A percentile compares a stretch with the other conserved stretches of the same genome.
phyloP scores from a whole-genome alignment of 2,329 filamentous ascomycete species.

The Trichoderma afroharzianum region DNA sequence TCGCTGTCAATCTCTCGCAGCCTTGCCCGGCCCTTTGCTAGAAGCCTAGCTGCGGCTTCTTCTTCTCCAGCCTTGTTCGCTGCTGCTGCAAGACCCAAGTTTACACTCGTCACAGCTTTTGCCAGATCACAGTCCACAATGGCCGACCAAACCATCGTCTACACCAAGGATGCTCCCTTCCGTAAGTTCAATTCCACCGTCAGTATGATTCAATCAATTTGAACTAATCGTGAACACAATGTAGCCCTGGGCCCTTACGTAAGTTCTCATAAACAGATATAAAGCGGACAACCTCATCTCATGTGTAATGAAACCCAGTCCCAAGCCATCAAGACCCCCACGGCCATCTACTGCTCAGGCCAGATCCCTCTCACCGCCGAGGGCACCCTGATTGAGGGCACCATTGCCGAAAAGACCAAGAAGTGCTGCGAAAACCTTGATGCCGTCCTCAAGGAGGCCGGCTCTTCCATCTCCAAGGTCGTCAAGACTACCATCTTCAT shows the following conservation, averaged over 20 bases:
- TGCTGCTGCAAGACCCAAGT: constrained; percentile 21
- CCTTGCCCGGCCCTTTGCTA: constrained; percentile 18
- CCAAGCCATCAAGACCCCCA: constrained; percentile 63
- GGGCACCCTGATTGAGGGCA: constrained; percentile 54
- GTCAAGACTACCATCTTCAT: constrained; percentile 94
- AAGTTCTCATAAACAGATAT: constrained; percentile 29
- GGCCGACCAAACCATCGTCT: constrained; percentile 49
- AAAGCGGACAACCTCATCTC: background rate
- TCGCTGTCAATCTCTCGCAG: constrained; percentile 24
- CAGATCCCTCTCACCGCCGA: constrained; percentile 66
- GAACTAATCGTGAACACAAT: background rate
- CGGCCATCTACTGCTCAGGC: constrained; percentile 64
- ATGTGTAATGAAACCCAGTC: constrained; percentile 40
- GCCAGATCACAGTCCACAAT: constrained; percentile 38
- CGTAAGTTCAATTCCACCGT: constrained; percentile 40
- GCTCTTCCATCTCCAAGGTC: constrained; percentile 71
- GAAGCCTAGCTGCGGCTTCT: constrained; percentile 11
- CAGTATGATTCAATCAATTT: background rate
- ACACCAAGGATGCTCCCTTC: constrained; percentile 57
- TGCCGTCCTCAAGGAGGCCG: constrained; percentile 78
- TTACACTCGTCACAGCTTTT: constrained; percentile 31
- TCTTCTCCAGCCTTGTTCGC: constrained; percentile 7
- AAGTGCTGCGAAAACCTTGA: constrained; percentile 72
- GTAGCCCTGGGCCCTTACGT: constrained; percentile 62
- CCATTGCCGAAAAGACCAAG: constrained; percentile 60